Evolutionary conservation across 768 basidiomycete genomes (phyloP).

Genomic region (Megacollybia marginata): DNA sequence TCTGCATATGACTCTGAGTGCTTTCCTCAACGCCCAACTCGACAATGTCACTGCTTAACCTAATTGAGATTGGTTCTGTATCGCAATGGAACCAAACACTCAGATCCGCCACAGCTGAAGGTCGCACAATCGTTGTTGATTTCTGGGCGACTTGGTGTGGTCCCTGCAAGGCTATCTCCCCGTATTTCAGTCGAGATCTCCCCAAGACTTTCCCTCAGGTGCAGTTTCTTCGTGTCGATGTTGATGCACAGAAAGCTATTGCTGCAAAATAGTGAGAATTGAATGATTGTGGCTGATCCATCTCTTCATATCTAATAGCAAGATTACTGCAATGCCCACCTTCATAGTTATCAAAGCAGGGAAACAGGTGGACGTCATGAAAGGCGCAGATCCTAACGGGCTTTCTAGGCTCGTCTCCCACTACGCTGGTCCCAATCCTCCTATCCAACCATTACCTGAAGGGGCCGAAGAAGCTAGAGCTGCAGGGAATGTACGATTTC

Average conservation of each 20-base stretch:
- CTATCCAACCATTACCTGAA: constrained; percentile 10
- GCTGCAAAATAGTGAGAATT: constrained; percentile 48
- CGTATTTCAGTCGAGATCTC: constrained; percentile 27
- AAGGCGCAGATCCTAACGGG: constrained; percentile 10
- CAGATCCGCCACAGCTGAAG: not conserved
- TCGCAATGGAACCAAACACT: not conserved
- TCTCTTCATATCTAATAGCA: not conserved
- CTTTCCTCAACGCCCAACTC: too few relatives aligned
- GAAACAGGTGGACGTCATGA: constrained; percentile 10
- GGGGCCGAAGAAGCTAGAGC: constrained; percentile 12
- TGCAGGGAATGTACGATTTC: constrained; percentile 9
- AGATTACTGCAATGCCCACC: constrained; percentile 22
- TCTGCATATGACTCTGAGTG: too few relatives aligned
- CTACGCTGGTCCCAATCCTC: constrained; percentile 14
- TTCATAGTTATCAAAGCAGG: constrained; percentile 8
- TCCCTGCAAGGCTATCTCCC: constrained; percentile 9
- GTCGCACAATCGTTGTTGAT: constrained; percentile 6
- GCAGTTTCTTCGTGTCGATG: constrained; percentile 68
- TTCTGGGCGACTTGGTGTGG: constrained; percentile 12
- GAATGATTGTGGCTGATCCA: constrained; percentile 12
- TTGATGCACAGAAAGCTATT: constrained; percentile 51
- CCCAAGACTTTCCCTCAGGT: constrained; percentile 22
- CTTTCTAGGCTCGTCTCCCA: constrained; percentile 4
- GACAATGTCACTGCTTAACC: not conserved
- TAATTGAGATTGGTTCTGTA: not conserved